phyloP scores from a whole-genome alignment of 179 eudicot species.

The Drosera spatulata region DNA sequence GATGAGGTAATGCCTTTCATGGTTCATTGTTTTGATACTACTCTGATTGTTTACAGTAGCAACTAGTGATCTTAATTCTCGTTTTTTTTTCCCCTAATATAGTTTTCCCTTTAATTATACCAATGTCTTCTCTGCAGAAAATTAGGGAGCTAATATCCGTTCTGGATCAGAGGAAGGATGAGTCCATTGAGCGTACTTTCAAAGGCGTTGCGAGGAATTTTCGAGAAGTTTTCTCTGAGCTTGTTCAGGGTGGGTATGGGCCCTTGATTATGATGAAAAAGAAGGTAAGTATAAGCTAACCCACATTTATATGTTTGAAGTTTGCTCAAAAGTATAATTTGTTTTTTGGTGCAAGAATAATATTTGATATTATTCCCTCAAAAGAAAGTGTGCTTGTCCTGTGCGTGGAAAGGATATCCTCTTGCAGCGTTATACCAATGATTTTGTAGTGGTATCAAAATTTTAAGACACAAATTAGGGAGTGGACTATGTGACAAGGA shows the following conservation, averaged over 20 bases:
- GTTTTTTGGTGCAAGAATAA: too few relatives aligned
- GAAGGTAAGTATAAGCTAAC: conserved; percentile 42
- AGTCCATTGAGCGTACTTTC: conserved; percentile 95
- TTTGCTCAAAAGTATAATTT: too few relatives aligned
- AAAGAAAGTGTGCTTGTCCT: too few relatives aligned
- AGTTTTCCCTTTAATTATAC: conserved; percentile 2
- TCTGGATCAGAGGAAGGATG: conserved; percentile 90
- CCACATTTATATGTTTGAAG: not conserved
- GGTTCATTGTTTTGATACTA: too few relatives aligned
- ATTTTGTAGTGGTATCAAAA: too few relatives aligned
- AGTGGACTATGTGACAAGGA: too few relatives aligned
- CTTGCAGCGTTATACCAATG: too few relatives aligned
- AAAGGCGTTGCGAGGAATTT: conserved; percentile 98
- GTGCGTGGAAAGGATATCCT: too few relatives aligned
- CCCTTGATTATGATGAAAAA: conserved; percentile 94
- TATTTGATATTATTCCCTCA: too few relatives aligned
- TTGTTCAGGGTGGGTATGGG: conserved; percentile 98
- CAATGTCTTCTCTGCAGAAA: conserved; percentile 48
- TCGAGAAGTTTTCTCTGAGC: conserved; percentile 93
- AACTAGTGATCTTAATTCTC: too few relatives aligned
- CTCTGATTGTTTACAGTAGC: too few relatives aligned
- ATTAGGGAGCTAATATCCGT: conserved; percentile 77
- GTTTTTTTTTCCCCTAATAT: not conserved
- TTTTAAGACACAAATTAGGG: too few relatives aligned
- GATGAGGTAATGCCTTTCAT: conserved; percentile 56